phyloP scores from a whole-genome alignment of 1,139 yeast species.

The Candida dubliniensis region DNA sequence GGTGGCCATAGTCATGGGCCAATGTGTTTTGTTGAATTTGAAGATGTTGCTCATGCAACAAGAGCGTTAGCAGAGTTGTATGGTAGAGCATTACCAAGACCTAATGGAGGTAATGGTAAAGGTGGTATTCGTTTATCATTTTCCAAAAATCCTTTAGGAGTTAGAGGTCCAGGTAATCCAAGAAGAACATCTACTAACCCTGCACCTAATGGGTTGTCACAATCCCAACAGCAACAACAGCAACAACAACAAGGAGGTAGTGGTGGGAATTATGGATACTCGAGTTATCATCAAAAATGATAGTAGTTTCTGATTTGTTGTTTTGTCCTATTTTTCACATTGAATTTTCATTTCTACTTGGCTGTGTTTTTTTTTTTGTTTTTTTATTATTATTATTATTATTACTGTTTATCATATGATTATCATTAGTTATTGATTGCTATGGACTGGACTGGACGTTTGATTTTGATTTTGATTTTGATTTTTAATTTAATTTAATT shows the following conservation, averaged over 20 bases:
- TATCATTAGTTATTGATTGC: no score
- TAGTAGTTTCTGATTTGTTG: not conserved
- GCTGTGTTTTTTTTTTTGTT: no score
- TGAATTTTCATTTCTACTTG: not conserved
- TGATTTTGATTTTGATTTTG: no score
- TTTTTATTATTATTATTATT: no score
- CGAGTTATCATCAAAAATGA: slow-evolving; percentile 30
- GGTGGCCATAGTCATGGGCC: slow-evolving; percentile 74
- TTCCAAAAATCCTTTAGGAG: slow-evolving; percentile 95
- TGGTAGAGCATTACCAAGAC: slow-evolving; percentile 78
- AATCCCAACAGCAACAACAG: slow-evolving; percentile 1
- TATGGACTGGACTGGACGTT: no score
- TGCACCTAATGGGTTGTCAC: slow-evolving; percentile 16
- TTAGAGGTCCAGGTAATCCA: slow-evolving; percentile 67
- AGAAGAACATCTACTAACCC: slow-evolving; percentile 44
- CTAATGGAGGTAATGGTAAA: slow-evolving; percentile 62
- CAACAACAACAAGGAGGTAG: slow-evolving; percentile 13
- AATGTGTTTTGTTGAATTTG: slow-evolving; percentile 98
- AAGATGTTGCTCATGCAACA: slow-evolving; percentile 91
- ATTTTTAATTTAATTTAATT: no score
- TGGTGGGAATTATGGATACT: slow-evolving; percentile 40
- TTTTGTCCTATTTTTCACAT: not conserved
- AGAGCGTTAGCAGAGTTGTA: slow-evolving; percentile 90
- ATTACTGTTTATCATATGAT: no score
- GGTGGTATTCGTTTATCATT: slow-evolving; percentile 94